Evolutionary conservation across 306 rosid species (phyloP).

Genomic region (Abrus pulchellus): DNA sequence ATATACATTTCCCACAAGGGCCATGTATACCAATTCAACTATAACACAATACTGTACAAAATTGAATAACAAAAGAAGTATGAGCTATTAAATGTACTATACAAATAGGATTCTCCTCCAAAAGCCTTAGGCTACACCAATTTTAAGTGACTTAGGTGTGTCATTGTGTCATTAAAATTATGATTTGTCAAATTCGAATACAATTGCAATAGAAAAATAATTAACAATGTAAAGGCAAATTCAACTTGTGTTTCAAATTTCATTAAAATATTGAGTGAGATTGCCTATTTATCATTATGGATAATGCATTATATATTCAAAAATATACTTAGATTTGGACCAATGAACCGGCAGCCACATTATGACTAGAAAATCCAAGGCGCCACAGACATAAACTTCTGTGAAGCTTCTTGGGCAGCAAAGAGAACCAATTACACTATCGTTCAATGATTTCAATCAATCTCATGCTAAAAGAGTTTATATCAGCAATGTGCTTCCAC

Average conservation of each 20-base stretch:
- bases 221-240: constrained; percentile 1
- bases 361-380: constrained; percentile 23
- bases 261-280: constrained; percentile 12
- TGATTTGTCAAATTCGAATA: background rate
- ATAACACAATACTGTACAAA: background rate
- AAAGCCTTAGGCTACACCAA: background rate
- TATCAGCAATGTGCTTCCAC: constrained; percentile 35
- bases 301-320: constrained; percentile 23
- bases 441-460: constrained; percentile 38
- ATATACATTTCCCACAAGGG: too few species aligned
- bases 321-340: background rate
- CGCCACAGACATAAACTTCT: constrained; percentile 32
- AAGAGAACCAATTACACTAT: constrained; percentile 46
- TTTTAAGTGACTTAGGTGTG: background rate
- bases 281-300: constrained; percentile 20
- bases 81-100: background rate
- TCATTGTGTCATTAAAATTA: background rate
- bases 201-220: background rate
- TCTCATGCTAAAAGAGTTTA: constrained; percentile 30
- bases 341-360: constrained; percentile 29
- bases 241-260: constrained; percentile 15
- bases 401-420: constrained; percentile 29
- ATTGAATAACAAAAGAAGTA: background rate
- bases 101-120: background rate
- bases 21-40: background rate